A percentile compares a stretch with the other conserved stretches of the same genome.
These are phyloP conservation scores for Clarireedia monteithiana DNA, from an alignment of 2,329 filamentous ascomycete genomes.

Conservation along the genomic window DNA sequence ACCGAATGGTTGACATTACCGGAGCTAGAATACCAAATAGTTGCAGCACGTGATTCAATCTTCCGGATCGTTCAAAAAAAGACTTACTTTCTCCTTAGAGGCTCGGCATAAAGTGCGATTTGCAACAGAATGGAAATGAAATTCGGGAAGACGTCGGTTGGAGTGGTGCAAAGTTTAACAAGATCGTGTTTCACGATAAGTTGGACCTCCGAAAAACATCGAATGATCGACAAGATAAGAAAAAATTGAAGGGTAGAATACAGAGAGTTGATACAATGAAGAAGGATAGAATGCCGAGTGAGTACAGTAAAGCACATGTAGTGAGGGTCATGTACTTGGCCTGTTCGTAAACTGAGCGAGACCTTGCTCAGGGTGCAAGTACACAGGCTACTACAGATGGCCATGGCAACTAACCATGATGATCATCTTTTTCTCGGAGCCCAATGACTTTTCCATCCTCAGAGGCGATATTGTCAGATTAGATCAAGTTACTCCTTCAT, in stretches of 20 bases:
- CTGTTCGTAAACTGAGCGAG: too few species aligned
- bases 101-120: conserved; percentile 1
- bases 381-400: neutral
- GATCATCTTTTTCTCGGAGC: neutral
- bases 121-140: conserved; percentile 1
- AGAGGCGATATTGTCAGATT: conserved; percentile 10
- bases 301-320: neutral
- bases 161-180: neutral
- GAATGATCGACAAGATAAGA: neutral
- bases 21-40: neutral
- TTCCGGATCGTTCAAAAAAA: neutral
- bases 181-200: neutral
- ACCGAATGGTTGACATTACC: too few species aligned
- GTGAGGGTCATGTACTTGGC: neutral
- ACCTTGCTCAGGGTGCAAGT: too few species aligned
- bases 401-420: neutral
- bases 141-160: neutral
- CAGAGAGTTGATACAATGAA: neutral
- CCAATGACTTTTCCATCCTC: neutral
- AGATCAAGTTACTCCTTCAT: conserved; percentile 12
- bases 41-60: neutral
- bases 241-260: neutral
- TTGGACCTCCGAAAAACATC: too few species aligned
- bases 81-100: neutral
- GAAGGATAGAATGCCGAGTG: neutral